Evolutionary conservation across 192 early-diverging fungal genomes (phyloP).

Genomic region (Linnemannia zychae): DNA sequence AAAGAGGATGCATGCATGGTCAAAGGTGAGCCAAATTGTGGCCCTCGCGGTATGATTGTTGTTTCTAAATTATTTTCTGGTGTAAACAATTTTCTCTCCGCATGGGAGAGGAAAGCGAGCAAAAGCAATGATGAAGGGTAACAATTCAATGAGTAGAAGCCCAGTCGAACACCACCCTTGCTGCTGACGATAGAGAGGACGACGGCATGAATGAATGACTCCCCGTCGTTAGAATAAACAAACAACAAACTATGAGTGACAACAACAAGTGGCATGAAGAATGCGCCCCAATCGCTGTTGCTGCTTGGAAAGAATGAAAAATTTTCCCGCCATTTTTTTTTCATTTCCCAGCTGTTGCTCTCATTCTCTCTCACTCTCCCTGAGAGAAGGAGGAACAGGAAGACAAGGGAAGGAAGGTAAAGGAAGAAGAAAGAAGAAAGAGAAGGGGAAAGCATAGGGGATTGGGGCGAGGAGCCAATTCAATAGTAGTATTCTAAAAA

Average conservation of each 20-base stretch:
- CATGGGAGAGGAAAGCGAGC: too few species aligned
- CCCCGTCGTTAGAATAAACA: neutral
- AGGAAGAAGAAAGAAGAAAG: neutral
- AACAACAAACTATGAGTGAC: too few species aligned
- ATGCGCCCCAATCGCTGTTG: neutral
- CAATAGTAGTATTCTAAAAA: neutral
- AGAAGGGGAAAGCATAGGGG: neutral
- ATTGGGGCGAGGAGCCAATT: neutral
- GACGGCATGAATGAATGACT: neutral
- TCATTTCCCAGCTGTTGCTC: constrained; percentile 11
- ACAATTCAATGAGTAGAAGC: too few species aligned
- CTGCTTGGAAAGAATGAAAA: neutral
- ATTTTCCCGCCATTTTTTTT: constrained; percentile 21
- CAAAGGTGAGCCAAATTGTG: constrained; percentile 2
- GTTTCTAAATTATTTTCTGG: too few species aligned
- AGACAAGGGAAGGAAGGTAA: neutral
- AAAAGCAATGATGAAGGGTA: too few species aligned
- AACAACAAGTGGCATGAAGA: neutral
- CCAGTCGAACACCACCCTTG: too few species aligned
- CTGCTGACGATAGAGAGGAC: too few species aligned
- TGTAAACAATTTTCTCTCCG: too few species aligned
- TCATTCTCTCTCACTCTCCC: neutral
- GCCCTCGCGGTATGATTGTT: constrained; percentile 2
- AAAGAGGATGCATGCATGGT: neutral
- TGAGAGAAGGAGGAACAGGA: constrained; percentile 1